Evolutionary conservation across 2,329 filamentous ascomycete species (phyloP), one percentile per base, ranked within the genome.

Genomic region (Exutisphaerella laricina): DNA sequence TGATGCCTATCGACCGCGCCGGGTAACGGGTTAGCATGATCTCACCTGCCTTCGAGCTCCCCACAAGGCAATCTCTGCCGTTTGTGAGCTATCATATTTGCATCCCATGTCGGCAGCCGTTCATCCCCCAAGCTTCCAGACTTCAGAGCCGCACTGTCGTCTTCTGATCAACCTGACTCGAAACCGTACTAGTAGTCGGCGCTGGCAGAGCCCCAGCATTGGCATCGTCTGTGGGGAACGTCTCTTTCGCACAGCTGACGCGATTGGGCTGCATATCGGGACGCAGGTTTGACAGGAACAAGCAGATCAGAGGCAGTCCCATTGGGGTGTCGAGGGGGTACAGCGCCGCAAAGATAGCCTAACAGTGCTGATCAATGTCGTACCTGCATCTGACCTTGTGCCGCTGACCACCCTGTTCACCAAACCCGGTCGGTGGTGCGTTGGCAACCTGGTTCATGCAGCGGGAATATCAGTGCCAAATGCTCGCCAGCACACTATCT

Each of bases 81-180:
- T 44, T 43, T 50, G 39, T 35, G 50, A 53, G 39, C 50, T 43
- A 41, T 53, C 50, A 53, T 37, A 47, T 53, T 52, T 46, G 4
- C n/a, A 41, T 33, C 28, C 13, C 38, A 33, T 26, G 8, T 20
- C 39, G 20, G 17, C 31, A 28, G n/a, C 18, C 22, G 14, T 31
- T 29, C 41, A 13, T 33, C n/a, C 25, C 33, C 16, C n/a, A n/a
- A n/a, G n/a, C n/a, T n/a, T n/a, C n/a, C n/a, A n/a, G n/a, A n/a
- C n/a, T n/a, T n/a, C n/a, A 14, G 8, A 9, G 23, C 25, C 33
- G 25, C 12, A 22, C 23, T 23, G 41, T 37, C 18, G 41, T 33
- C 13, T 13, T 33, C 21, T 21, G 23, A 28, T 22, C n/a, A 13
- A 29, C 35, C 29, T 32, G 20, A 22, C 16, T 41, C 21, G 33